Evolutionary conservation across 208 protist species (phyloP).

Genomic region (Balamuthia mandrillaris): DNA sequence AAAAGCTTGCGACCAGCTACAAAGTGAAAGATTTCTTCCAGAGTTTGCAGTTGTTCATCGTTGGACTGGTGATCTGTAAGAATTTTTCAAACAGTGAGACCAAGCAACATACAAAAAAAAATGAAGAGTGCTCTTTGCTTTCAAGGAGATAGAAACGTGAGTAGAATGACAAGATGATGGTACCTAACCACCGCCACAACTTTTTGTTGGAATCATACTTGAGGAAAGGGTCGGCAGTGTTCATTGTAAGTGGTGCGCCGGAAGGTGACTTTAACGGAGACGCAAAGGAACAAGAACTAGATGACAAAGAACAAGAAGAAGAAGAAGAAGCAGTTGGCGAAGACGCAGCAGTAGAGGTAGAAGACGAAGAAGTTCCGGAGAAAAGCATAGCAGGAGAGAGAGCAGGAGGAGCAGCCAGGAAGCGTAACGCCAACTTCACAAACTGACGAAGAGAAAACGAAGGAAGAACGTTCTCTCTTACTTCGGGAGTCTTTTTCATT

Average conservation of each 20-base stretch:
- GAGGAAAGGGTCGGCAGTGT: not conserved
- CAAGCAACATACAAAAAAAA: too few relatives aligned
- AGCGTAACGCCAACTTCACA: constrained; percentile 11
- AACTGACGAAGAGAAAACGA: constrained; percentile 14
- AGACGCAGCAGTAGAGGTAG: not conserved
- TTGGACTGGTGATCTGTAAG: not conserved
- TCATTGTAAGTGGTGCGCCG: too few relatives aligned
- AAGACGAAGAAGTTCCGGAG: too few relatives aligned
- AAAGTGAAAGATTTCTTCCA: constrained; percentile 32
- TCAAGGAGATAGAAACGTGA: too few relatives aligned
- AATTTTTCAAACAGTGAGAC: too few relatives aligned
- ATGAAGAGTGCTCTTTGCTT: too few relatives aligned
- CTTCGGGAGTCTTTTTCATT: not conserved
- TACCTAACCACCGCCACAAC: constrained; percentile 14
- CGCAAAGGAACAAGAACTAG: not conserved
- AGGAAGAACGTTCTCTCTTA: not conserved
- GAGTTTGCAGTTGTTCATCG: not conserved
- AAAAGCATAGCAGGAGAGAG: not conserved
- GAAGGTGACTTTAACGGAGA: too few relatives aligned
- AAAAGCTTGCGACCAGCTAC: not conserved
- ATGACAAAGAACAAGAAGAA: not conserved
- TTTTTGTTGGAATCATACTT: not conserved
- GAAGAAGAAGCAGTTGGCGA: not conserved
- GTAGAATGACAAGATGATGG: too few relatives aligned
- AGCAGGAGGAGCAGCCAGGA: not conserved